A percentile compares a stretch with the other conserved stretches of the same genome.
Evolutionary conservation across 129 eudicot genomes (phyloP).

Genomic region (Heracleum sosnowskyi): DNA sequence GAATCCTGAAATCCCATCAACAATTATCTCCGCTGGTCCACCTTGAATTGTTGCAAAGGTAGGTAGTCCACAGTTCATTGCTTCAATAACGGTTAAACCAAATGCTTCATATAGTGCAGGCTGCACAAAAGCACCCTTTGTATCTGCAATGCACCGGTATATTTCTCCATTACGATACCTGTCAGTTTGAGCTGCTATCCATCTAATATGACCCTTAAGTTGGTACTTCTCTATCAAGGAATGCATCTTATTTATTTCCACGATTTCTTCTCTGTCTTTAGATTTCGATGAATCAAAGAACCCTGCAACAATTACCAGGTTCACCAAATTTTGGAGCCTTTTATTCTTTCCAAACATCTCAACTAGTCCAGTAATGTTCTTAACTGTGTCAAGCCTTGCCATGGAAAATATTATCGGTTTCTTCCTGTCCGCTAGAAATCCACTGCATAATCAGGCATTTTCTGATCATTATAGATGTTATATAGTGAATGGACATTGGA

Average conservation of each 20-base stretch:
- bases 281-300: conserved; percentile 78
- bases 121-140: conserved; percentile 85
- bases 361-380: conserved; percentile 74
- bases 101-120: conserved; percentile 93
- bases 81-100: conserved; percentile 78
- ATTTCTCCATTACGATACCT: conserved; percentile 67
- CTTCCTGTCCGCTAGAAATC: conserved; percentile 54
- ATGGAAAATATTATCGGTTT: conserved; percentile 88
- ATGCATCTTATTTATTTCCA: conserved; percentile 83
- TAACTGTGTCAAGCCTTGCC: conserved; percentile 88
- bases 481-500: not conserved
- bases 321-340: conserved; percentile 55
- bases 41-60: conserved; percentile 89
- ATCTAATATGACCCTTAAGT: conserved; percentile 78
- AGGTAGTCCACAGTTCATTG: conserved; percentile 90
- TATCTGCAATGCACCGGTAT: conserved; percentile 76
- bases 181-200: conserved; percentile 90
- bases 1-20: conserved; percentile 74
- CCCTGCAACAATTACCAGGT: conserved; percentile 84
- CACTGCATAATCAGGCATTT: conserved; percentile 37
- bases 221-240: conserved; percentile 49
- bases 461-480: not conserved
- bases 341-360: conserved; percentile 80
- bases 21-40: conserved; percentile 79
- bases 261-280: conserved; percentile 82